Evolutionary conservation across 352 stramenopile genomes (phyloP).

Genomic region (Pythium biforme): DNA sequence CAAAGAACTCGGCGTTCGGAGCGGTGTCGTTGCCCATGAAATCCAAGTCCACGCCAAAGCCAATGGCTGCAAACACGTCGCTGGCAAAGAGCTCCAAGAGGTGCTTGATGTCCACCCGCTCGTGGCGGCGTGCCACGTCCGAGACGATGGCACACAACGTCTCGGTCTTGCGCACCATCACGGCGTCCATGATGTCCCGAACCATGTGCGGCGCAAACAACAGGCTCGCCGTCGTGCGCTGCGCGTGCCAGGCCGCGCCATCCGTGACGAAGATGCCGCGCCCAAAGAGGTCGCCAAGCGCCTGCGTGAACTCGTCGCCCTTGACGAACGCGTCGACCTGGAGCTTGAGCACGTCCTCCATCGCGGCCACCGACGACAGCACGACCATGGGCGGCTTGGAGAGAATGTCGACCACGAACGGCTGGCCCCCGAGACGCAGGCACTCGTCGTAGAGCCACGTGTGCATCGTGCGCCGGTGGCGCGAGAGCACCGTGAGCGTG

Average conservation of each 20-base stretch:
- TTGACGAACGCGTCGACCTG: slow-evolving; percentile 74
- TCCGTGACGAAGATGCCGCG: slow-evolving; percentile 52
- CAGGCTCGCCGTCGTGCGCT: slow-evolving; percentile 82
- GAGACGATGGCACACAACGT: slow-evolving; percentile 40
- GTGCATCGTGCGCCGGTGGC: slow-evolving; percentile 22
- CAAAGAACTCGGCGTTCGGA: slow-evolving; percentile 9
- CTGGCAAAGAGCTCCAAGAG: slow-evolving; percentile 56
- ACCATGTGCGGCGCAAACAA: slow-evolving; percentile 71
- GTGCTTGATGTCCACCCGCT: slow-evolving; percentile 39
- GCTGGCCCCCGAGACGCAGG: slow-evolving; percentile 17
- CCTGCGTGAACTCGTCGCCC: slow-evolving; percentile 31
- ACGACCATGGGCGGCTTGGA: slow-evolving; percentile 37
- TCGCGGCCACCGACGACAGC: slow-evolving; percentile 32
- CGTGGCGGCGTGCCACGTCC: slow-evolving; percentile 16
- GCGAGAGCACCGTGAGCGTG: slow-evolving; percentile 9
- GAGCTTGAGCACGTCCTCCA: slow-evolving; percentile 51
- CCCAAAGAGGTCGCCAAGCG: slow-evolving; percentile 56
- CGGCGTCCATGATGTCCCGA: slow-evolving; percentile 41
- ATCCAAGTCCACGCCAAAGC: slow-evolving; percentile 37
- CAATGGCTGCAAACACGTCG: slow-evolving; percentile 63
- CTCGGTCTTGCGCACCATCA: slow-evolving; percentile 30
- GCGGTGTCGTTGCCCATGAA: slow-evolving; percentile 10
- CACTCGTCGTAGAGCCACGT: slow-evolving; percentile 29
- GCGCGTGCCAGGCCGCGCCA: slow-evolving; percentile 47
- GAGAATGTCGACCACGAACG: slow-evolving; percentile 42